These are phyloP conservation scores for Phylloporus sp. DNA, from an alignment of 768 basidiomycete species.

Conservation along the genomic window DNA sequence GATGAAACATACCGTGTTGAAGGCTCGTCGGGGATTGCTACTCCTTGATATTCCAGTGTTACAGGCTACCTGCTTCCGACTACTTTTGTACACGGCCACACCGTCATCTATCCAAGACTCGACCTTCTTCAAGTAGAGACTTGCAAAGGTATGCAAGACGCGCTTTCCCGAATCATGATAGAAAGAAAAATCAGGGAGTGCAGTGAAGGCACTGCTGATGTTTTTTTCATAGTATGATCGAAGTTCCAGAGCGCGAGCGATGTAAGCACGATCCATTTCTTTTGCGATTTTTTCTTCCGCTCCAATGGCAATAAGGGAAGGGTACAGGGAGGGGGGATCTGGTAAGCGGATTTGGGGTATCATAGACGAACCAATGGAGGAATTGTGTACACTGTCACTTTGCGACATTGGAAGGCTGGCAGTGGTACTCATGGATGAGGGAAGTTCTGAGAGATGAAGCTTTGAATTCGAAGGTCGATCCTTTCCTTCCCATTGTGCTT, in stretches of 20 bases:
- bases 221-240: background rate
- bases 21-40: background rate
- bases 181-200: background rate
- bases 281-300: background rate
- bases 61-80: background rate
- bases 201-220: background rate
- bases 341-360: background rate
- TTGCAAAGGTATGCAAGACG: background rate
- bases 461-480: too few species aligned
- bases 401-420: background rate
- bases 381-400: background rate
- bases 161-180: background rate
- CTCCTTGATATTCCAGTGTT: background rate
- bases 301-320: background rate
- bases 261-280: conserved; percentile 3
- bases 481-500: background rate
- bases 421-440: background rate
- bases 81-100: background rate
- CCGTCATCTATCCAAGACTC: conserved; percentile 1
- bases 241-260: conserved; percentile 2
- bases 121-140: background rate
- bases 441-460: background rate
- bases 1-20: background rate
- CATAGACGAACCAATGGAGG: background rate
- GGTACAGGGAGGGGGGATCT: conserved; percentile 1